Percentiles rank a stretch among this genome's conserved stretches.
phyloP scores from a whole-genome alignment of 1,284 basidiomycete genomes.

The Tilletia indica region DNA sequence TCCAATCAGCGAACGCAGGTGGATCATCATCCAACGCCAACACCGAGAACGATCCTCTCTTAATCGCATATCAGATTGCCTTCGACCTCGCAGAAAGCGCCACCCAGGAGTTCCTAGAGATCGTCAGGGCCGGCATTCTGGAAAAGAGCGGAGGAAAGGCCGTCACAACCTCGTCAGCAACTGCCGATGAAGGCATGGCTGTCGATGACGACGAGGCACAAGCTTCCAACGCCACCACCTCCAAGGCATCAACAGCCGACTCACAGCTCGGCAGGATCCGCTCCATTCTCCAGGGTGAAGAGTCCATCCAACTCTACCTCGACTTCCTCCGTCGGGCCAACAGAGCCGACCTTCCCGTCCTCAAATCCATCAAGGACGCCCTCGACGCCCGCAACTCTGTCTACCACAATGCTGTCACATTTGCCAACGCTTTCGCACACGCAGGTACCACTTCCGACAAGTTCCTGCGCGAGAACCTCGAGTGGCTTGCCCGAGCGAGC shows the following conservation, averaged over 20 bases:
- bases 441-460: constrained; percentile 55
- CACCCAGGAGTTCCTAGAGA: constrained; percentile 55
- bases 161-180: constrained; percentile 25
- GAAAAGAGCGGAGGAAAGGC: constrained; percentile 25
- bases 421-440: constrained; percentile 55
- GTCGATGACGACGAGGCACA: constrained; percentile 19
- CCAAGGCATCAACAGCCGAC: constrained; percentile 31
- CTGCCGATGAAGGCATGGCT: constrained; percentile 33
- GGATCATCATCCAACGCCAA: constrained; percentile 40
- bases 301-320: constrained; percentile 54
- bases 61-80: constrained; percentile 53
- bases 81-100: constrained; percentile 56
- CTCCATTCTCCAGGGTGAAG: constrained; percentile 50
- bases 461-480: constrained; percentile 55
- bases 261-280: constrained; percentile 40
- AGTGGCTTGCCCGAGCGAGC: constrained; percentile 55
- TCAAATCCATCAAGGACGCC: constrained; percentile 52
- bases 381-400: constrained; percentile 54
- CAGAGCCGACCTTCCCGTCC: constrained; percentile 52
- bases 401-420: constrained; percentile 55
- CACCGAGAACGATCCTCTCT: constrained; percentile 44
- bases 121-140: constrained; percentile 39
- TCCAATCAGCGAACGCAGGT: constrained; percentile 40
- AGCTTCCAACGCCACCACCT: constrained; percentile 15
- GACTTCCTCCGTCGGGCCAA: constrained; percentile 53